Percentiles rank a stretch among this genome's conserved stretches.
phyloP scores from a whole-genome alignment of 768 basidiomycete genomes.

The Amylocystis lapponica region DNA sequence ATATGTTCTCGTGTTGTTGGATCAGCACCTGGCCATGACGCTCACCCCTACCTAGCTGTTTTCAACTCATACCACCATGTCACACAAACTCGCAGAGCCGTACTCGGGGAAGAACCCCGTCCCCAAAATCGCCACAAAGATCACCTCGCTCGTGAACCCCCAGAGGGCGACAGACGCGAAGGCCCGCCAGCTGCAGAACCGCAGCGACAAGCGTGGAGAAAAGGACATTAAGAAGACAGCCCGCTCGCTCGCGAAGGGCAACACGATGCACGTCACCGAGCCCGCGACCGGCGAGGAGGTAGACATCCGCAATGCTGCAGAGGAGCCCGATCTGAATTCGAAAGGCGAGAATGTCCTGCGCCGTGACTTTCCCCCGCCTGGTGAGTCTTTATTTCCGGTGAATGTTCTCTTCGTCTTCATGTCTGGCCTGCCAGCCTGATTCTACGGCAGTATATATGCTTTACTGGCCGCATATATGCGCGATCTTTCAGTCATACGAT shows the following conservation, averaged over 20 bases:
- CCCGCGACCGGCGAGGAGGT: slow-evolving; percentile 45
- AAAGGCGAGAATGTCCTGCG: slow-evolving; percentile 26
- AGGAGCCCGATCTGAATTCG: slow-evolving; percentile 17
- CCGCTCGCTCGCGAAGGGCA: slow-evolving; percentile 22
- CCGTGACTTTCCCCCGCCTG: slow-evolving; percentile 23
- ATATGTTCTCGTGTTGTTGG: too few species aligned
- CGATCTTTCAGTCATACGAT: too few species aligned
- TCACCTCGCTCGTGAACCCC: slow-evolving; percentile 24
- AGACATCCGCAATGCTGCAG: slow-evolving; percentile 40
- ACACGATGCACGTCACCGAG: slow-evolving; percentile 34
- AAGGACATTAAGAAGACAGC: slow-evolving; percentile 21
- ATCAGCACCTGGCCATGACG: too few species aligned
- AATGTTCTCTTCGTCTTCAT: too few species aligned
- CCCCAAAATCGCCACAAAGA: slow-evolving; percentile 24
- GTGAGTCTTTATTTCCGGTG: slow-evolving; percentile 10
- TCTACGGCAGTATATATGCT: too few species aligned
- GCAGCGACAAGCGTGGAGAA: slow-evolving; percentile 18
- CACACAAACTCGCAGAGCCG: slow-evolving; percentile 22
- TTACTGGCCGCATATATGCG: too few species aligned
- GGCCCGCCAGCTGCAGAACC: slow-evolving; percentile 23
- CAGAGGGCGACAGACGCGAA: slow-evolving; percentile 25
- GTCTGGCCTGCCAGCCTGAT: not conserved
- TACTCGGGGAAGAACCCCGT: slow-evolving; percentile 31
- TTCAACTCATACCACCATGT: slow-evolving; percentile 12
- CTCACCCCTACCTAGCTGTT: too few species aligned